These are phyloP conservation scores for Cyclotella sp. DNA, from an alignment of 108 stramenopile species.

Conservation along the genomic window DNA sequence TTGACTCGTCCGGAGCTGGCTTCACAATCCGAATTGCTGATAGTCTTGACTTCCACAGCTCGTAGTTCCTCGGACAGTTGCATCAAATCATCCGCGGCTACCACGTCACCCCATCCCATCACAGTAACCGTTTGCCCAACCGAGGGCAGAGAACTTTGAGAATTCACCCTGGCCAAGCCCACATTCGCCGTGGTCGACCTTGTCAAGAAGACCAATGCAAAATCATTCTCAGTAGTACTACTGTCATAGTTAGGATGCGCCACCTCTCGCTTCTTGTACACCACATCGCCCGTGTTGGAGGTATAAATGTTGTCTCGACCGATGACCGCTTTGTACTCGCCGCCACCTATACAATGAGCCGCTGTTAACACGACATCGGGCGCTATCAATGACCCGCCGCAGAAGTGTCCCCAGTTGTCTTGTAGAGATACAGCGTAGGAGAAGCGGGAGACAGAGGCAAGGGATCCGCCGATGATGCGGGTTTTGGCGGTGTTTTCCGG, in stretches of 20 bases:
- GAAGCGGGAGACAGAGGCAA: conserved; percentile 7
- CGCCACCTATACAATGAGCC: conserved; percentile 51
- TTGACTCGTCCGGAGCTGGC: conserved; percentile 10
- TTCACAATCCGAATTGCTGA: conserved; percentile 37
- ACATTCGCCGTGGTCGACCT: conserved; percentile 7
- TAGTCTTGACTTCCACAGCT: conserved; percentile 27
- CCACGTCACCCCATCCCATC: conserved; percentile 58
- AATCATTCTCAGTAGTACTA: conserved; percentile 24
- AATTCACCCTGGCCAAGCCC: conserved; percentile 34
- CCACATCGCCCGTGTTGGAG: conserved; percentile 3
- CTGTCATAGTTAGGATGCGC: conserved; percentile 28
- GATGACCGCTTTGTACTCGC: conserved; percentile 10
- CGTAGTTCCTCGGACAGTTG: conserved; percentile 11
- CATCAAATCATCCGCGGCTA: conserved; percentile 3
- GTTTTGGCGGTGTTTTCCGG: background rate
- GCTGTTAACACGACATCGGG: conserved; percentile 56
- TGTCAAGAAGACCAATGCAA: conserved; percentile 21
- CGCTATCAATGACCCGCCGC: conserved; percentile 58
- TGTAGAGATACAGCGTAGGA: conserved; percentile 30
- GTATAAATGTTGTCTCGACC: conserved; percentile 21
- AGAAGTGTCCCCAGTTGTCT: conserved; percentile 38
- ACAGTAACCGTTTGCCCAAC: conserved; percentile 45
- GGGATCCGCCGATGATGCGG: conserved; percentile 34
- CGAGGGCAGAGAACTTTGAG: conserved; percentile 21
- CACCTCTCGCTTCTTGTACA: conserved; percentile 17